Percentiles rank a stretch among this genome's conserved stretches.
phyloP scores from a whole-genome alignment of 2,329 filamentous ascomycete species.

The Neofusicoccum kwambonambiense region DNA sequence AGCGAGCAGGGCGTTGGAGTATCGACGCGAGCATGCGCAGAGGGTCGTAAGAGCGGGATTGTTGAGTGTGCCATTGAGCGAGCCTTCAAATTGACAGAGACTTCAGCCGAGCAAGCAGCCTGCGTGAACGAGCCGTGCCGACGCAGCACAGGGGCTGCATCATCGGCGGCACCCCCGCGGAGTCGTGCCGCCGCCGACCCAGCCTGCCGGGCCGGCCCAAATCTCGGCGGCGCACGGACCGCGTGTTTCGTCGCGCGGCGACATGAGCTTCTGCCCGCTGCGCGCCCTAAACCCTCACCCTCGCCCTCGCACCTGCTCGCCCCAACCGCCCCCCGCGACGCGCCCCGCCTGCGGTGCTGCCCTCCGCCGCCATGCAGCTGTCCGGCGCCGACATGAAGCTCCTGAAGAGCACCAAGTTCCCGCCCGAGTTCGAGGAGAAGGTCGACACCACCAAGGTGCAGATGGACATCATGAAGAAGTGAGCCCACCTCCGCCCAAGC shows the following conservation, averaged over 20 bases:
- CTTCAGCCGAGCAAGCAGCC: neutral
- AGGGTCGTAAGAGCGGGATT: neutral
- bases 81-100: neutral
- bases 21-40: neutral
- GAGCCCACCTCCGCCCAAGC: conserved; percentile 34
- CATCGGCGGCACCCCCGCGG: conserved; percentile 7
- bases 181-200: conserved; percentile 2
- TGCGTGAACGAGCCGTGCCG: too few relatives aligned
- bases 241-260: neutral
- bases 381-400: conserved; percentile 85
- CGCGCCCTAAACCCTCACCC: neutral
- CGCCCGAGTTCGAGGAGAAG: conserved; percentile 88
- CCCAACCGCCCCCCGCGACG: neutral
- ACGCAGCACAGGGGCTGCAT: neutral
- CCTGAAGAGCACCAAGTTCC: conserved; percentile 88
- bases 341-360: neutral
- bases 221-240: conserved; percentile 7
- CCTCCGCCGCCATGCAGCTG: conserved; percentile 57
- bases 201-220: neutral
- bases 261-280: conserved; percentile 11
- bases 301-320: neutral
- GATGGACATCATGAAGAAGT: conserved; percentile 97
- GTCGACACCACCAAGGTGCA: conserved; percentile 98
- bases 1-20: conserved; percentile 15
- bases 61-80: neutral